phyloP scores from a whole-genome alignment of 2,329 filamentous ascomycete species.

The Neoarthrinium moseri region DNA sequence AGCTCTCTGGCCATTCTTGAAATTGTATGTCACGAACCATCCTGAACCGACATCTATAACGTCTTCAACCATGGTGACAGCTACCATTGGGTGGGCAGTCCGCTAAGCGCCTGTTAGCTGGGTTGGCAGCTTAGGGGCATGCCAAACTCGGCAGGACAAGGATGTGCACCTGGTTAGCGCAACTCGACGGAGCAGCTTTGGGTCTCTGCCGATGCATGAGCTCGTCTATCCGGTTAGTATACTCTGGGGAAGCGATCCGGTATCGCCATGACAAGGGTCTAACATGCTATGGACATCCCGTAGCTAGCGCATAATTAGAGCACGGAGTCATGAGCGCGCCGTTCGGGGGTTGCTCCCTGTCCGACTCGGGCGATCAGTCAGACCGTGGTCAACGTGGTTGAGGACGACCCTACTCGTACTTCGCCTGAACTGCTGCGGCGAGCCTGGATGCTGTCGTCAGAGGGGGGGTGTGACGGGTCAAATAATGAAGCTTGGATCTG shows the following conservation, averaged over 20 bases:
- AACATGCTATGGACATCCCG: background rate
- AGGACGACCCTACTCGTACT: too few relatives aligned
- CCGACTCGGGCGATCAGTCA: too few relatives aligned
- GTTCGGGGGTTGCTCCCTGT: too few relatives aligned
- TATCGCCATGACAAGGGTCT: constrained; percentile 6
- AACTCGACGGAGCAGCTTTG: background rate
- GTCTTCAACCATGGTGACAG: background rate
- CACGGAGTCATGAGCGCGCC: too few relatives aligned
- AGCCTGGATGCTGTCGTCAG: too few relatives aligned
- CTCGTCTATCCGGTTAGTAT: constrained; percentile 2
- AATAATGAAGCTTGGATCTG: too few relatives aligned
- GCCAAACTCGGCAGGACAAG: background rate
- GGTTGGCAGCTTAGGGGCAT: background rate
- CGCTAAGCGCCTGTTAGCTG: background rate
- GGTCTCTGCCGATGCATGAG: constrained; percentile 1
- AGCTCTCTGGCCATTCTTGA: too few relatives aligned
- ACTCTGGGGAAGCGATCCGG: constrained; percentile 4
- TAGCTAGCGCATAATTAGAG: background rate
- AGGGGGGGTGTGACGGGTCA: too few relatives aligned
- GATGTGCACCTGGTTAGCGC: background rate
- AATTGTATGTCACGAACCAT: too few relatives aligned
- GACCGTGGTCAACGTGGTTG: too few relatives aligned
- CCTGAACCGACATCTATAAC: too few relatives aligned
- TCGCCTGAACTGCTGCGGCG: too few relatives aligned
- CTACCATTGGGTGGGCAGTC: background rate